phyloP scores from a whole-genome alignment of 1,284 basidiomycete species.

The Trametes versicolor region DNA sequence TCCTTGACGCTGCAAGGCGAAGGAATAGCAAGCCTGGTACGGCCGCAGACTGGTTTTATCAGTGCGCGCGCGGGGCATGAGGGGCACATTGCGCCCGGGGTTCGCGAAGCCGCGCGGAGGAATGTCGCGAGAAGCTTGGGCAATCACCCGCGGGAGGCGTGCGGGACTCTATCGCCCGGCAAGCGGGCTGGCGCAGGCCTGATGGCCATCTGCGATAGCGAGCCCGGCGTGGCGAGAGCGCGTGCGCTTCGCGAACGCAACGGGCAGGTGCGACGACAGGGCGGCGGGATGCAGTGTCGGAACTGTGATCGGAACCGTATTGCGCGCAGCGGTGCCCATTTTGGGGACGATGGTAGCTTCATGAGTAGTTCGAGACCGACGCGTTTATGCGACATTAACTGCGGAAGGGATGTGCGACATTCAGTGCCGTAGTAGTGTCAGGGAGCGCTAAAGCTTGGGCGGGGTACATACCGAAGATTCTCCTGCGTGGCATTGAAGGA shows the following conservation, averaged over 20 bases:
- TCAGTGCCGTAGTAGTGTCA: constrained; percentile 6
- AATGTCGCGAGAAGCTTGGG: constrained; percentile 39
- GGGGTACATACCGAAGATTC: constrained; percentile 27
- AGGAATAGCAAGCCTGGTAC: constrained; percentile 19
- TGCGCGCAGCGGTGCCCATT: constrained; percentile 16
- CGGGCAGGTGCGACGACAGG: constrained; percentile 22
- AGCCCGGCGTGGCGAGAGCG: background rate
- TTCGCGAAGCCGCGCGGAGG: constrained; percentile 35
- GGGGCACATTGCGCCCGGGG: constrained; percentile 25
- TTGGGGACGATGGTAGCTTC: constrained; percentile 8
- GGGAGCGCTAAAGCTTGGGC: constrained; percentile 1
- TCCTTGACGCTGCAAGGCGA: constrained; percentile 16
- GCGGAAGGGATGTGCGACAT: constrained; percentile 22
- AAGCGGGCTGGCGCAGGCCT: constrained; percentile 5
- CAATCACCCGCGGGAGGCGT: constrained; percentile 19
- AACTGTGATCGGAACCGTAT: constrained; percentile 14
- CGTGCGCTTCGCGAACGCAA: constrained; percentile 3
- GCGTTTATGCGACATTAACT: constrained; percentile 32
- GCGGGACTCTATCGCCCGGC: constrained; percentile 20
- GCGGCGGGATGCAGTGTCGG: constrained; percentile 9
- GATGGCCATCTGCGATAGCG: constrained; percentile 15
- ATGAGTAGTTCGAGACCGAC: constrained; percentile 12
- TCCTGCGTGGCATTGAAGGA: constrained; percentile 17
- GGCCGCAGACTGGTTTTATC: constrained; percentile 32
- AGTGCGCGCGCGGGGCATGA: constrained; percentile 20